Evolutionary conservation across 768 basidiomycete genomes (phyloP), one percentile per base, ranked within the genome.

Genomic region (Leccinum uliginosum): DNA sequence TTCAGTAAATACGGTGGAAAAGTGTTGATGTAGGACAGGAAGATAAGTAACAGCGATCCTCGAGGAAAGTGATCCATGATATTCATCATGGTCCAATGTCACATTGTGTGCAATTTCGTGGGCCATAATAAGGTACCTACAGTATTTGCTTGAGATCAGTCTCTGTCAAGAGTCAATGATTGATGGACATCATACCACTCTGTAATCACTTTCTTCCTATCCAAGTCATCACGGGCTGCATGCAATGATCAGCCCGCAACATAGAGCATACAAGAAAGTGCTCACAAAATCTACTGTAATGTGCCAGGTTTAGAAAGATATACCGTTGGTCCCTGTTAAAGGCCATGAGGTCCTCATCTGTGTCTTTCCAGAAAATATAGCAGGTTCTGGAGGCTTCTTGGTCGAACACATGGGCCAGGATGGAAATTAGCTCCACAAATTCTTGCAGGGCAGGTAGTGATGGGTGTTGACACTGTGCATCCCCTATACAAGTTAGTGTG

Each of bases 101-200:
- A 50, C 45, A 10, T 66, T 64, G 55, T 69, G 69, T 15, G 68
- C 69, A 6, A 69, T 60, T 51, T 69, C 68, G 15, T 69, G 68
- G 2, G 61, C 67, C 58, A 71, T 67, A 3, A 69, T 64, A 32
- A 71, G 63, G 30, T 62, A 69, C 68, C 68, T 69, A 6, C 19
- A 43, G 10, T 43, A 12, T 51, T 40, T 7, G 23, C 43, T 23
- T 0, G 12, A 35, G 38, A 24, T 60, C 9, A 55, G 8, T 43
- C 2, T 15, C 12, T 38, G 15, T 54, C 23, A 14, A 5, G 6
- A 11, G 7, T 12, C 11, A 7, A 29, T 4, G 6, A 32, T 29
- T n/a, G 34, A 10, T 14, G 12, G 10, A 44, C 4, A 3, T 53
- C 62, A 11, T 61, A 63, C 62, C 62, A 62, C 4, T 60, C 58